Evolutionary conservation across 148 eudicot species (phyloP).

Genomic region (Amaranthus palmeri): DNA sequence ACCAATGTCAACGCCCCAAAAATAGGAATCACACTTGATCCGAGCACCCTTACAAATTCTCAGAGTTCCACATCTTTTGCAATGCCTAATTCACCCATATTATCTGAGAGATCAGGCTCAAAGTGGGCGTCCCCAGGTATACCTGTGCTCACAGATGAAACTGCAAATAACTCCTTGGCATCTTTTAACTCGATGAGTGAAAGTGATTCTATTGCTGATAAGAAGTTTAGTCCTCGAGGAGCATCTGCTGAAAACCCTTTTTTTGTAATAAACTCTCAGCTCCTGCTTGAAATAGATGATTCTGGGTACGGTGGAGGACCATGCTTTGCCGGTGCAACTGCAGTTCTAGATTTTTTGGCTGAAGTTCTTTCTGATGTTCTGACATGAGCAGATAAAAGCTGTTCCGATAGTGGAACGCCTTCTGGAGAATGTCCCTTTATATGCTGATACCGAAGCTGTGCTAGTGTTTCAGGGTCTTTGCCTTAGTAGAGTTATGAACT

Average conservation of each 20-base stretch:
- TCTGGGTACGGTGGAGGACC: conserved; percentile 95
- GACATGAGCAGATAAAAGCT: conserved; percentile 89
- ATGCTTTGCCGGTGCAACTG: conserved; percentile 90
- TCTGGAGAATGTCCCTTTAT: conserved; percentile 81
- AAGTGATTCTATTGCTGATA: conserved; percentile 47
- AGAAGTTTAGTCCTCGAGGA: conserved; percentile 49
- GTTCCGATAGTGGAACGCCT: conserved; percentile 62
- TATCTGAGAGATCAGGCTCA: conserved; percentile 69
- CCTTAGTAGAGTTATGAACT: conserved; percentile 91
- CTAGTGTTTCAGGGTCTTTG: conserved; percentile 95
- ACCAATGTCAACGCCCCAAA: conserved; percentile 40
- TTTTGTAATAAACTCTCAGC: conserved; percentile 49
- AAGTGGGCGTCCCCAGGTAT: conserved; percentile 48
- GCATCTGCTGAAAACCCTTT: conserved; percentile 36
- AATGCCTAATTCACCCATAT: conserved; percentile 62
- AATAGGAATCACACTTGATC: conserved; percentile 31
- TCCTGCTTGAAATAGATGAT: conserved; percentile 82
- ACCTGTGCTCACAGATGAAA: conserved; percentile 51
- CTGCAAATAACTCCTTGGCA: conserved; percentile 48
- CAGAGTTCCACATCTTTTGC: conserved; percentile 59
- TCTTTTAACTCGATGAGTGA: conserved; percentile 55
- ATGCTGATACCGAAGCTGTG: conserved; percentile 77
- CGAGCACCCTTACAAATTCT: conserved; percentile 50
- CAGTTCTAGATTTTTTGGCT: conserved; percentile 84
- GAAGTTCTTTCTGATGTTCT: conserved; percentile 83